A percentile compares a stretch with the other conserved stretches of the same genome.
Conservation (phyloP, 345 rosid genomes). For the Odontarrhena argentea region DNA sequence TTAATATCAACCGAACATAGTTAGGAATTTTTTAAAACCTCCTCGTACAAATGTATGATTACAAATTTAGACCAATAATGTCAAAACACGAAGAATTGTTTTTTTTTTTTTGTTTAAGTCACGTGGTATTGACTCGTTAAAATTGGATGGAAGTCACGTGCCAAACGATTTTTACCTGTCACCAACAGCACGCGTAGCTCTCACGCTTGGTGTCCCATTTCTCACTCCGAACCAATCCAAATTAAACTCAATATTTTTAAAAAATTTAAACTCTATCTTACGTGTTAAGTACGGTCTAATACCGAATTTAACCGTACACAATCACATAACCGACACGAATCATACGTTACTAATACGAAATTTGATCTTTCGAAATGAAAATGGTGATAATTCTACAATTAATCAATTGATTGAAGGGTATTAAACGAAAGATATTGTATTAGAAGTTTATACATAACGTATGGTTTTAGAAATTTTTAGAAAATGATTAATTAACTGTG, state of each 20-base stretch:
- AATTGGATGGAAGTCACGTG: conserved; percentile 34
- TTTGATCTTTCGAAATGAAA: neutral
- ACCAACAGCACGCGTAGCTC: conserved; percentile 41
- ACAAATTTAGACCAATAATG: conserved; percentile 15
- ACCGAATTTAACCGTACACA: conserved; percentile 30
- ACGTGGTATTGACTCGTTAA: conserved; percentile 7
- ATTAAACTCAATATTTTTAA: neutral
- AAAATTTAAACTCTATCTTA: neutral
- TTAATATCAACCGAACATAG: conserved; percentile 21
- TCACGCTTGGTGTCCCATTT: conserved; percentile 41
- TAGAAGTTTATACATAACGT: conserved; percentile 2
- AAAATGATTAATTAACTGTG: conserved; percentile 10
- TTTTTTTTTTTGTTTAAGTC: no score
- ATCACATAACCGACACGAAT: neutral
- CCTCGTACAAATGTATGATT: conserved; percentile 35
- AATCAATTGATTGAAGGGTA: neutral
- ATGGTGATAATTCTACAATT: neutral
- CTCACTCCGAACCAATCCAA: conserved; percentile 36
- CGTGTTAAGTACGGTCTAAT: conserved; percentile 12
- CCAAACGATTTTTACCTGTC: conserved; percentile 36
- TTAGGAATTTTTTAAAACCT: conserved; percentile 9
- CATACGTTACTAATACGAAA: neutral
- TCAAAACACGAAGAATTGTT: conserved; percentile 12
- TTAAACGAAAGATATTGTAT: neutral
- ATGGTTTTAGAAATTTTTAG: neutral